Percentiles rank a stretch among this genome's conserved stretches.
These are phyloP conservation scores for Apiospora malaysiana DNA, from an alignment of 2,329 filamentous ascomycete species.

Conservation along the genomic window DNA sequence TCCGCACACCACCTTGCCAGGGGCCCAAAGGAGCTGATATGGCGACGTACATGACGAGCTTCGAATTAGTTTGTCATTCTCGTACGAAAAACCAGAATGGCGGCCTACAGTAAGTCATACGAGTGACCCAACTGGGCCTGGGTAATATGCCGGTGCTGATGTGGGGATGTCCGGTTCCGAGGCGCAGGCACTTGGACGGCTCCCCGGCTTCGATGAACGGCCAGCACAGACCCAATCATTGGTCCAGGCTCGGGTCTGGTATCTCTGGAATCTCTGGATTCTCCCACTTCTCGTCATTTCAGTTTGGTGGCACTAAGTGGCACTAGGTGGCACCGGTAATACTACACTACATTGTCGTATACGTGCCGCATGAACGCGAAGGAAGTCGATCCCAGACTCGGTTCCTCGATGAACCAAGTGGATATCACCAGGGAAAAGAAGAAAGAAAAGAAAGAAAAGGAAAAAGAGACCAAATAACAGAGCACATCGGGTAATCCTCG, in stretches of 20 bases:
- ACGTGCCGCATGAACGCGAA: neutral
- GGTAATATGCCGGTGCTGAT: constrained; percentile 15
- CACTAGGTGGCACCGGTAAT: neutral
- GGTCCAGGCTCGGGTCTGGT: neutral
- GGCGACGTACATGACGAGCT: neutral
- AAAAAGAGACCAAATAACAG: neutral
- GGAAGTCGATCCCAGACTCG: neutral
- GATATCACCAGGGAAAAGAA: neutral
- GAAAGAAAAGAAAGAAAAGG: neutral
- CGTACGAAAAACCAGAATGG: neutral
- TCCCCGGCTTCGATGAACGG: neutral
- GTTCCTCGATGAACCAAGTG: neutral
- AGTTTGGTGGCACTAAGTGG: neutral
- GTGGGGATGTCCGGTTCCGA: constrained; percentile 15
- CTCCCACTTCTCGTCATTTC: neutral
- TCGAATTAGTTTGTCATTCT: neutral
- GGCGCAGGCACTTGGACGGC: neutral
- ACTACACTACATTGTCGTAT: neutral
- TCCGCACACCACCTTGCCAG: no score
- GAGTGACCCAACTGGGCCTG: neutral
- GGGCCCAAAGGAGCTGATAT: neutral
- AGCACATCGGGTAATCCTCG: no score
- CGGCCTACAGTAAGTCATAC: neutral
- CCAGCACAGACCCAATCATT: neutral
- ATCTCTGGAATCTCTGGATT: no score